A percentile compares a stretch with the other conserved stretches of the same genome.
These are phyloP conservation scores for Bryum argenteum DNA, from an alignment of 225 moss, liverwort and hornwort species.

Conservation along the genomic window DNA sequence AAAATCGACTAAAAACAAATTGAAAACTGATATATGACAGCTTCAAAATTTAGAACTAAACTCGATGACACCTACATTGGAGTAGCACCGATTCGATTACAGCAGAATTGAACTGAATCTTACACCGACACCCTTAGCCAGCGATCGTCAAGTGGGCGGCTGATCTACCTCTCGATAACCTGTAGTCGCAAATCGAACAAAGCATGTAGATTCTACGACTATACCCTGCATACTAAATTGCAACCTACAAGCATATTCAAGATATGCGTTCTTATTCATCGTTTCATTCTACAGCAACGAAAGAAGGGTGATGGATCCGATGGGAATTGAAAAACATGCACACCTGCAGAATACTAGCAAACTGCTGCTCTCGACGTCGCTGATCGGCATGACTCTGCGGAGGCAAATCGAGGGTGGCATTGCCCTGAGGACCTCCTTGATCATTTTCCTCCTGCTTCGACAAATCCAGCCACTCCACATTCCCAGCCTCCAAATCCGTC, in stretches of 20 bases:
- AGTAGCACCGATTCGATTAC: too few relatives aligned
- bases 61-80: too few relatives aligned
- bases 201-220: not conserved
- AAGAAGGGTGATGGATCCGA: not conserved
- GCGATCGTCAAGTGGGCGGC: not conserved
- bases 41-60: too few relatives aligned
- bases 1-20: too few relatives aligned
- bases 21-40: too few relatives aligned
- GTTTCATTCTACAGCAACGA: not conserved
- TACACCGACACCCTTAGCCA: too few relatives aligned
- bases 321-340: not conserved
- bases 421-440: constrained; percentile 34
- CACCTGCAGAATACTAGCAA: constrained; percentile 61
- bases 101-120: too few relatives aligned
- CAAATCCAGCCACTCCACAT: constrained; percentile 54
- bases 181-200: not conserved
- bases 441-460: constrained; percentile 32
- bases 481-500: constrained; percentile 56
- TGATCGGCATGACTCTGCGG: constrained; percentile 51
- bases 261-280: not conserved
- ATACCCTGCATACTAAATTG: not conserved
- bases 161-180: constrained; percentile 1
- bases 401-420: constrained; percentile 35
- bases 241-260: not conserved
- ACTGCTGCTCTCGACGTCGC: constrained; percentile 54